Evolutionary conservation across 805 yeast species (phyloP).

Genomic region (Ogataea siamensis): DNA sequence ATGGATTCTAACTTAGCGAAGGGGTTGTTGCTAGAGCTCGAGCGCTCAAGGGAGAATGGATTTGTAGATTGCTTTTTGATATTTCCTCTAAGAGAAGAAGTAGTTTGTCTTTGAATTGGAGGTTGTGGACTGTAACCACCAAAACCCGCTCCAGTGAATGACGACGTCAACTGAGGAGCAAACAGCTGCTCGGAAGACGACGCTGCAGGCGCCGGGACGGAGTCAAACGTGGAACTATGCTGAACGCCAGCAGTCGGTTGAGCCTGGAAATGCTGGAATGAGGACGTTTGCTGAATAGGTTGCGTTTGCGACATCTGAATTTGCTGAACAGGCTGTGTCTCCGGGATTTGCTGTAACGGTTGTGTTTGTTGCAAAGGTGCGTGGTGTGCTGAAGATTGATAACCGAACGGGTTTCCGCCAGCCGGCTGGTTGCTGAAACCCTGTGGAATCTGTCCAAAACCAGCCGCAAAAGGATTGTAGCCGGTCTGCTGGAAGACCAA

Average conservation of each 20-base stretch:
- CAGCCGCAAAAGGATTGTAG: constrained; percentile 27
- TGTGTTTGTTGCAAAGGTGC: constrained; percentile 5
- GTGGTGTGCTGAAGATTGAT: background rate
- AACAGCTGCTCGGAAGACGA: constrained; percentile 1
- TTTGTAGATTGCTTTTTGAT: constrained; percentile 27
- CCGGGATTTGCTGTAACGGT: constrained; percentile 14
- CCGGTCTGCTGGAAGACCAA: constrained; percentile 29
- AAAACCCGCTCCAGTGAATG: constrained; percentile 55
- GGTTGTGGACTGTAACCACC: constrained; percentile 44
- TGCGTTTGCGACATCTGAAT: background rate
- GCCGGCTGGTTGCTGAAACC: constrained; percentile 9
- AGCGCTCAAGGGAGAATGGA: constrained; percentile 29
- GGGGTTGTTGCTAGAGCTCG: constrained; percentile 26
- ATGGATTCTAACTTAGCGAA: constrained; percentile 22
- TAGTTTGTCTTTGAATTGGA: constrained; percentile 25
- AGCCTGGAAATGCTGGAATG: constrained; percentile 3
- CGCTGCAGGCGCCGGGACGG: constrained; percentile 1
- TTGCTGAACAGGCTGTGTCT: constrained; percentile 1
- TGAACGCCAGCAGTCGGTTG: constrained; percentile 6
- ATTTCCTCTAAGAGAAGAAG: constrained; percentile 23
- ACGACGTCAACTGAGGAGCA: constrained; percentile 11
- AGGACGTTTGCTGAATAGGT: background rate
- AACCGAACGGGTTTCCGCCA: background rate
- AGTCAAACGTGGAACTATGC: background rate
- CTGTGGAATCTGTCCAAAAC: constrained; percentile 10